Evolutionary conservation across 441 rosid species (phyloP).

Genomic region (Codiaeum variegatum): DNA sequence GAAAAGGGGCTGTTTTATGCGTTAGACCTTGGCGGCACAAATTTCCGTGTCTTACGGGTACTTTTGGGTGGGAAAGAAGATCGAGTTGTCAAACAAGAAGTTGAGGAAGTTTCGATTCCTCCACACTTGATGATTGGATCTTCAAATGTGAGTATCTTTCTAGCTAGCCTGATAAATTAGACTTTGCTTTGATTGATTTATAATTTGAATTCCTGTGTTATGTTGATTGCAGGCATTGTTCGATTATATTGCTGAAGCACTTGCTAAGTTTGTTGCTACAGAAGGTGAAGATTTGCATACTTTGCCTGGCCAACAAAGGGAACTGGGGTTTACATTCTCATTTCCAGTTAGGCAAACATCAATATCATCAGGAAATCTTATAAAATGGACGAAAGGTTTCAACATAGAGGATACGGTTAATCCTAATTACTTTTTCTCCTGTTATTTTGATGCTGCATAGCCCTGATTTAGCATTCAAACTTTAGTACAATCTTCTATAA

Average conservation of each 20-base stretch:
- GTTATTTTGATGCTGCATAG: neutral
- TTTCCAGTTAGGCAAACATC: slow-evolving; percentile 79
- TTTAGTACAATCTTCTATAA: neutral
- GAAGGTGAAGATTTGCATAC: slow-evolving; percentile 68
- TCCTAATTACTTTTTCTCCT: slow-evolving; percentile 25
- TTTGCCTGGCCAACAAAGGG: slow-evolving; percentile 71
- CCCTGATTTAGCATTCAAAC: neutral
- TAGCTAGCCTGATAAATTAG: neutral
- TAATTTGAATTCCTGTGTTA: slow-evolving; percentile 19
- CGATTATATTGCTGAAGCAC: slow-evolving; percentile 68
- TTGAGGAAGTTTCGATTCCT: slow-evolving; percentile 80
- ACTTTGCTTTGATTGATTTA: slow-evolving; percentile 4
- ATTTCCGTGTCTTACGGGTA: slow-evolving; percentile 83
- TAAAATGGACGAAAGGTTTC: slow-evolving; percentile 97
- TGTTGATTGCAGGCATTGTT: slow-evolving; percentile 59
- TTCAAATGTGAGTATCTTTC: slow-evolving; percentile 53
- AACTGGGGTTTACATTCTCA: slow-evolving; percentile 90
- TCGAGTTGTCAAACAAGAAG: slow-evolving; percentile 66
- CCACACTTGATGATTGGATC: slow-evolving; percentile 73
- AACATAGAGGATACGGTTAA: slow-evolving; percentile 72
- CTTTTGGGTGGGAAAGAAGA: slow-evolving; percentile 69
- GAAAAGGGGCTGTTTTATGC: slow-evolving; percentile 88
- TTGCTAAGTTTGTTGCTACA: slow-evolving; percentile 77
- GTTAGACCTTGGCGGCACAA: slow-evolving; percentile 93
- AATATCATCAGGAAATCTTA: slow-evolving; percentile 78